These are phyloP conservation scores for Suillus paluster DNA, from an alignment of 768 basidiomycete genomes.

Conservation along the genomic window DNA sequence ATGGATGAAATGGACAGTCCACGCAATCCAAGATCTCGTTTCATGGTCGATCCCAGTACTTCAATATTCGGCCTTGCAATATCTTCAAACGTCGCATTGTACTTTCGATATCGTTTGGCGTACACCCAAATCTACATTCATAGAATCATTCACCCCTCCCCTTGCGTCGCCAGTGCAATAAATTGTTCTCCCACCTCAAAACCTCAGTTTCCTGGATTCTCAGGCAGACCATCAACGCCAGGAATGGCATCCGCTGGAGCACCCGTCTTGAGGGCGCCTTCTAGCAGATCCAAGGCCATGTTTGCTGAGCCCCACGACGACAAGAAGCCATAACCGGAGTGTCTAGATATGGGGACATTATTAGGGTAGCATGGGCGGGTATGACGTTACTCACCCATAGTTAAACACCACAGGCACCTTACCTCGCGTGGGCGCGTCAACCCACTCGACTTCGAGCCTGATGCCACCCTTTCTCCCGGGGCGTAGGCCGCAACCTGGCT, in stretches of 20 bases:
- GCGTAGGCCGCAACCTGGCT: constrained; percentile 65
- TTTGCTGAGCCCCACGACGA: constrained; percentile 69
- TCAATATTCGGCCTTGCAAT: too few relatives aligned
- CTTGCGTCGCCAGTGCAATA: neutral
- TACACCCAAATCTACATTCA: neutral
- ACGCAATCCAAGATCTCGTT: too few relatives aligned
- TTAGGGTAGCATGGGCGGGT: neutral
- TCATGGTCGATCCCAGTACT: too few relatives aligned
- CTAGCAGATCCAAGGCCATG: constrained; percentile 50
- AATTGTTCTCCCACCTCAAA: neutral
- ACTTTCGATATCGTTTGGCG: neutral
- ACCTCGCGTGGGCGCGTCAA: constrained; percentile 31
- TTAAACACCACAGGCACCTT: constrained; percentile 61
- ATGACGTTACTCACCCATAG: constrained; percentile 54
- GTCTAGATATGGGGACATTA: constrained; percentile 38
- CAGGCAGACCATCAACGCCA: neutral
- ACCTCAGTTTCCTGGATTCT: constrained; percentile 2
- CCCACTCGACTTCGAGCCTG: constrained; percentile 54
- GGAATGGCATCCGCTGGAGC: constrained; percentile 2
- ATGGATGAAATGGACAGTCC: too few relatives aligned
- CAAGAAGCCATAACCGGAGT: constrained; percentile 67
- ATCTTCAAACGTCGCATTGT: too few relatives aligned
- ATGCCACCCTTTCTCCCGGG: constrained; percentile 73
- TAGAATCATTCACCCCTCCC: neutral
- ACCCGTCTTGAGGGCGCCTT: constrained; percentile 38